Percentiles rank a stretch among this genome's conserved stretches.
Conservation (phyloP, 768 basidiomycete genomes). For the Rhizopogon roseolus region DNA sequence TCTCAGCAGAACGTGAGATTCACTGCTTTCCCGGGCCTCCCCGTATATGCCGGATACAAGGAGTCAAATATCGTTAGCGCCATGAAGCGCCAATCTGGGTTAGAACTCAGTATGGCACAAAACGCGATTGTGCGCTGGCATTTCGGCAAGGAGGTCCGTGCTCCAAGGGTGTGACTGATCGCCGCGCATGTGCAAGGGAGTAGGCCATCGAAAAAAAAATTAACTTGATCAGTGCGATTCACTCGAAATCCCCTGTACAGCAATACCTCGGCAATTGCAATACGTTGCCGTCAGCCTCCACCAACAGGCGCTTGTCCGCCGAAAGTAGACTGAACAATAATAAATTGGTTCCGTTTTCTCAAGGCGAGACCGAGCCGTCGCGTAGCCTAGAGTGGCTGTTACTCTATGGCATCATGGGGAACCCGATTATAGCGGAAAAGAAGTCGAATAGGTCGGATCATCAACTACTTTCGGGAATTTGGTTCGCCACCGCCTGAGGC, state of each 20-base stretch:
- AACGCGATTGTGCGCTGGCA: not conserved
- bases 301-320: not conserved
- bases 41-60: conserved; percentile 22
- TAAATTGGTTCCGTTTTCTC: not conserved
- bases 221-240: not conserved
- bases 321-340: not conserved
- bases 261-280: not conserved
- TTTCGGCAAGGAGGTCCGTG: not conserved
- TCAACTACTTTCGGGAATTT: not conserved
- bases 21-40: conserved; percentile 15
- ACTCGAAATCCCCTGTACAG: not conserved
- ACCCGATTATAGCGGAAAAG: not conserved
- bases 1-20: conserved; percentile 13
- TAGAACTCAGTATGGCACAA: not conserved
- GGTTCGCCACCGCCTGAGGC: not conserved
- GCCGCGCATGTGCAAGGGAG: not conserved
- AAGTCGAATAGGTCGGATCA: too few species aligned
- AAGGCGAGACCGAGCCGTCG: not conserved
- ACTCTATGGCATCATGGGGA: not conserved
- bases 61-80: conserved; percentile 6
- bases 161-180: not conserved
- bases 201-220: too few species aligned
- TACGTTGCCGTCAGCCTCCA: not conserved
- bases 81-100: conserved; percentile 1
- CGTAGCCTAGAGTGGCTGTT: not conserved